Evolutionary conservation across 148 eudicot species (phyloP).

Genomic region (Dianthus caryophyllus): DNA sequence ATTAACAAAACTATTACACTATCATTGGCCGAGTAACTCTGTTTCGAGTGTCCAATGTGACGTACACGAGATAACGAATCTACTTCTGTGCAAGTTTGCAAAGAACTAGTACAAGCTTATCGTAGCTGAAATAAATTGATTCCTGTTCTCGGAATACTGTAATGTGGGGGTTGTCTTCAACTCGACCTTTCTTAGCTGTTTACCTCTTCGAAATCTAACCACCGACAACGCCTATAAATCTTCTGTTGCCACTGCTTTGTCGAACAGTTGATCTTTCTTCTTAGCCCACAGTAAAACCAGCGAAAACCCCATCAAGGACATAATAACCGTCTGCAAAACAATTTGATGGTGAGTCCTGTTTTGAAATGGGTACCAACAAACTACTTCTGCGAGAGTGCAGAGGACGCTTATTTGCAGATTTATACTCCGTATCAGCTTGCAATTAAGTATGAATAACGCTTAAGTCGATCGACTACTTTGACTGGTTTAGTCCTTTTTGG

Average conservation of each 20-base stretch:
- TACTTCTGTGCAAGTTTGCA: constrained; percentile 1
- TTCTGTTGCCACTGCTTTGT: neutral
- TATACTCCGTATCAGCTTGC: neutral
- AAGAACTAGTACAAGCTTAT: neutral
- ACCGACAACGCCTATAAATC: neutral
- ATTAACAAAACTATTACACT: too few relatives aligned
- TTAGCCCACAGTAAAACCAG: constrained; percentile 81
- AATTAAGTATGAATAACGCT: neutral
- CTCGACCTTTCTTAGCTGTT: neutral
- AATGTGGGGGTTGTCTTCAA: neutral
- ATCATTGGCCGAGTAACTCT: too few relatives aligned
- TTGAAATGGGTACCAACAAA: neutral
- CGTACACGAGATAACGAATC: neutral
- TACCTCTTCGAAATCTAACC: neutral
- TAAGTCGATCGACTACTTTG: neutral
- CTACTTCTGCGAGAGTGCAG: too few relatives aligned
- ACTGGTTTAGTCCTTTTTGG: neutral
- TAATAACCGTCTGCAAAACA: constrained; percentile 64
- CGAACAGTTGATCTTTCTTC: constrained; percentile 32
- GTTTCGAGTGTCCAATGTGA: too few relatives aligned
- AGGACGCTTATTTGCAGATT: too few relatives aligned
- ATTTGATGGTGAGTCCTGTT: neutral
- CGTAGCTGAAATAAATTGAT: neutral
- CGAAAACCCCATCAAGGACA: constrained; percentile 91
- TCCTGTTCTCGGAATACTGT: neutral